A percentile compares a stretch with the other conserved stretches of the same genome.
These are phyloP conservation scores for Leishmania martiniquensis DNA, from an alignment of 208 protist genomes.

Conservation along the genomic window DNA sequence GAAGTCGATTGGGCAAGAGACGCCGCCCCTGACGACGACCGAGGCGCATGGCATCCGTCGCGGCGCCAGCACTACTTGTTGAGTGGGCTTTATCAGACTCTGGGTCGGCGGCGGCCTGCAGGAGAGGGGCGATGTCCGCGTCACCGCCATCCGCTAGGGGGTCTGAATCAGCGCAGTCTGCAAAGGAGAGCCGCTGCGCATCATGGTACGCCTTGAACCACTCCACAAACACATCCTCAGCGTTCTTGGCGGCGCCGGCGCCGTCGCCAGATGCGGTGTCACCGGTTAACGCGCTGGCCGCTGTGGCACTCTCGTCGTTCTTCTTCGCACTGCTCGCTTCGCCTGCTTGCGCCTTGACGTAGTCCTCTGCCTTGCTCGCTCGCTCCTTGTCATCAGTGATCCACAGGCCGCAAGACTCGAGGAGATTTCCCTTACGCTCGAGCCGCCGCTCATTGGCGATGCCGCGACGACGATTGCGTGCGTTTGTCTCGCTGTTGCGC, in stretches of 20 bases:
- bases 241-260: constrained; percentile 6
- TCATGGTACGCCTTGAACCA: constrained; percentile 34
- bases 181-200: constrained; percentile 28
- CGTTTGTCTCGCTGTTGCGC: constrained; percentile 59
- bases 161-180: constrained; percentile 15
- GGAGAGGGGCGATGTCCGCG: constrained; percentile 15
- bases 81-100: not conserved
- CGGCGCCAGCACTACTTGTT: not conserved
- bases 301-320: constrained; percentile 11
- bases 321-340: constrained; percentile 15
- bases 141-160: constrained; percentile 13
- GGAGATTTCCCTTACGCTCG: constrained; percentile 57
- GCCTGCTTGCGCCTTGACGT: constrained; percentile 37
- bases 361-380: constrained; percentile 52
- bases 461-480: constrained; percentile 47
- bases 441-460: constrained; percentile 69
- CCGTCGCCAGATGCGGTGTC: constrained; percentile 8
- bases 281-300: constrained; percentile 1
- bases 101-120: constrained; percentile 10
- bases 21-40: constrained; percentile 20
- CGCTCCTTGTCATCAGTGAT: constrained; percentile 67
- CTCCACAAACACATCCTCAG: constrained; percentile 29
- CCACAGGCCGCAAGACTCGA: constrained; percentile 77
- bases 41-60: not conserved
- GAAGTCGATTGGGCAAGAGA: constrained; percentile 29